Evolutionary conservation across 768 basidiomycete species (phyloP).

Genomic region (Asterophora parasitica): DNA sequence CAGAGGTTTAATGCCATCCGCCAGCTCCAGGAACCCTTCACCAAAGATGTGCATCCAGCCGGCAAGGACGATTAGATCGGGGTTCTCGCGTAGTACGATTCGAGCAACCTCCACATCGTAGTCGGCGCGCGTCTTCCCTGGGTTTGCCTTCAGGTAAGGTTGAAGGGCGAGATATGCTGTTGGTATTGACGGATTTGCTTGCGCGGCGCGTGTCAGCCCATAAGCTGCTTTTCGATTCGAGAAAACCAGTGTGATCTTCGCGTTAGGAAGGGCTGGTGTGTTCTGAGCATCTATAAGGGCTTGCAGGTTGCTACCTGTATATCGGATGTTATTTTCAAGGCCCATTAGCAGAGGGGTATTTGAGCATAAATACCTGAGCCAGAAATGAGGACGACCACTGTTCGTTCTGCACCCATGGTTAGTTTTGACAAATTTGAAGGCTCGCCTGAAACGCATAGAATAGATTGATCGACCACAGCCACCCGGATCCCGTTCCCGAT

Average conservation of each 20-base stretch:
- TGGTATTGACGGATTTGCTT: slow-evolving; percentile 70
- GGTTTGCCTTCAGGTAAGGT: slow-evolving; percentile 71
- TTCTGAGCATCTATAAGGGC: slow-evolving; percentile 87
- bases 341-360: not conserved
- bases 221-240: slow-evolving; percentile 92
- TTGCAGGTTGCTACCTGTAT: slow-evolving; percentile 88
- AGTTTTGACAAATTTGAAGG: not conserved
- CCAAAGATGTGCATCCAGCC: slow-evolving; percentile 99
- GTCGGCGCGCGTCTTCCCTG: slow-evolving; percentile 70
- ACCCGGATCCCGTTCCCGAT: too few relatives aligned
- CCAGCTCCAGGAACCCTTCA: slow-evolving; percentile 69
- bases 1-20: slow-evolving; percentile 38
- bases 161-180: slow-evolving; percentile 82
- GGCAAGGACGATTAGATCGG: slow-evolving; percentile 90
- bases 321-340: not conserved
- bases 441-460: not conserved
- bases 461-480: too few relatives aligned
- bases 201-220: slow-evolving; percentile 76
- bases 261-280: slow-evolving; percentile 66
- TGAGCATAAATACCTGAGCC: slow-evolving; percentile 40
- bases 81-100: slow-evolving; percentile 54
- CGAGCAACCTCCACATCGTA: slow-evolving; percentile 82
- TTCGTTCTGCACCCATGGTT: slow-evolving; percentile 21
- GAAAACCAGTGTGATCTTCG: slow-evolving; percentile 74
- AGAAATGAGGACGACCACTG: slow-evolving; percentile 45